Conservation (phyloP, 345 rosid species). For the Fremontodendron californicum region DNA sequence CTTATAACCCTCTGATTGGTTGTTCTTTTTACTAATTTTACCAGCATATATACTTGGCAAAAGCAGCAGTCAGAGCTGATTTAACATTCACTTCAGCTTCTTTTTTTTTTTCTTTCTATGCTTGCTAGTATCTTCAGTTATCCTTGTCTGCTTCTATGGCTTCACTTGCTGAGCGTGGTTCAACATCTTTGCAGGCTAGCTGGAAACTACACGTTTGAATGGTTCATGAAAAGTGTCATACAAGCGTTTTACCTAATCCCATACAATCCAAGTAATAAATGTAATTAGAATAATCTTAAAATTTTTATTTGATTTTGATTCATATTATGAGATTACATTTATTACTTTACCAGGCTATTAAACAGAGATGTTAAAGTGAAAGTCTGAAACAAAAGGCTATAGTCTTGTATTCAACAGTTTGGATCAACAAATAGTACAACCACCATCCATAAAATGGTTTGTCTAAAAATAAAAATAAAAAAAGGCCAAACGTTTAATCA, state of each 20-base stretch:
- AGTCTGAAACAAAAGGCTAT: not conserved
- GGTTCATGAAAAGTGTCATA: slow-evolving; percentile 93
- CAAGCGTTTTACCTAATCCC: slow-evolving; percentile 69
- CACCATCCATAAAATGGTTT: not conserved
- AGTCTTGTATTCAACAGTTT: not conserved
- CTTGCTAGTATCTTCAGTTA: slow-evolving; percentile 42
- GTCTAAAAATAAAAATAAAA: not conserved
- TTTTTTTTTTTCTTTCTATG: slow-evolving; percentile 43
- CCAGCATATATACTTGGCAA: slow-evolving; percentile 55
- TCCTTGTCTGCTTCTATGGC: slow-evolving; percentile 34
- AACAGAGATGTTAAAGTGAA: not conserved
- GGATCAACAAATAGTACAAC: not conserved
- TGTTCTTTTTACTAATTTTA: slow-evolving; percentile 33
- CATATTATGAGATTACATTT: no score
- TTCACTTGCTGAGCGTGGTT: slow-evolving; percentile 33
- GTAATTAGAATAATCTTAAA: no score
- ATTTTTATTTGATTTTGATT: no score
- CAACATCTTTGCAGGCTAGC: slow-evolving; percentile 30
- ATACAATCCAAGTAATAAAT: not conserved
- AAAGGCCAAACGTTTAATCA: no score
- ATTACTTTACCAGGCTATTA: no score
- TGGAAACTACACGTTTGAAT: slow-evolving; percentile 62
- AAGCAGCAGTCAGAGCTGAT: slow-evolving; percentile 72
- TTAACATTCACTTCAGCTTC: slow-evolving; percentile 62
- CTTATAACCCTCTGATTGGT: slow-evolving; percentile 14